Base-by-base conservation (phyloP, 345 rosid genomes). In the Nephelium lappaceum region DNA sequence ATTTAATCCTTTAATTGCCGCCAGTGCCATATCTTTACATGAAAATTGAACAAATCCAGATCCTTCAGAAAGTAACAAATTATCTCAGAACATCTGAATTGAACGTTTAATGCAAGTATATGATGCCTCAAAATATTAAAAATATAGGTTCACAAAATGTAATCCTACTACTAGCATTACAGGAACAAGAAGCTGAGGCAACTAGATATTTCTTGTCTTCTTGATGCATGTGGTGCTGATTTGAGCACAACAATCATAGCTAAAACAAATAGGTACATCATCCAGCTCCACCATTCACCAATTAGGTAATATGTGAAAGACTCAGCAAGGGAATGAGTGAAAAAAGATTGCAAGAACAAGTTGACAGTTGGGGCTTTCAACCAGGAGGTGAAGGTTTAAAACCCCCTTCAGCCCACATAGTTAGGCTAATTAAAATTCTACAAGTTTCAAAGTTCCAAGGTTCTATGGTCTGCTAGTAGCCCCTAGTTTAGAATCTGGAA, bases 31-130 rank as follows among this genome's bases (percentile, higher is more conserved):
- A 78, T 93, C 95, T 80, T 84, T 87, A 69, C 85, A 85, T 75
- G 90, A 79, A 85, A 83, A 92, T 84, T 90, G 95, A 72, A 92
- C 85, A 89, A 95, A 95, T 71, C 89, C 98, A 77, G 84, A 92
- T 75, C 98, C 97, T 93, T 88, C 83, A 87, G 71, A 83, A 78
- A 78, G 81, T 57, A 38, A 76, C 79, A 6, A 31, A 69, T 39
- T 21, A 69, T 63, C 67, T 82, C 83, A 81, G 80, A 80, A 80
- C 4, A 71, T 42, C 4, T 18, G 39, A 61, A 66, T 53, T 47
- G 36, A 64, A 47, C 14, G 1, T 10, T 75, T 12, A 10, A 31
- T 47, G 21, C 47, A 75, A 16, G 8, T 31, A 49, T n/a, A 45
- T 19, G 45, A 45, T 63, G 65, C 12, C 31, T 47, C 23, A 7